phyloP scores from a whole-genome alignment of 129 eudicot genomes.

The Tagetes patula region DNA sequence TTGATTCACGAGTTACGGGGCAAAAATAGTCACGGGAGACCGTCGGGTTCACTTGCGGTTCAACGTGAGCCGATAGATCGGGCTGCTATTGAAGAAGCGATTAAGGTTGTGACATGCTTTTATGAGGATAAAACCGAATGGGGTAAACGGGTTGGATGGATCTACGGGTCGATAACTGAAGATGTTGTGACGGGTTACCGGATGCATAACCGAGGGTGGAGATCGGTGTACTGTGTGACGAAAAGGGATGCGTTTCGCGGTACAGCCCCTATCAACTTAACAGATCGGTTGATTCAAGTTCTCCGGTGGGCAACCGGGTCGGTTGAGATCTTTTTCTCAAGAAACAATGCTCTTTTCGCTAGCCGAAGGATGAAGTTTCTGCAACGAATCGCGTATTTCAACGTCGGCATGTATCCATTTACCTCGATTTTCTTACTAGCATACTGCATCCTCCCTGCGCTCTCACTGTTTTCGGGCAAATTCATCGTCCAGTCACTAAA shows the following conservation, averaged over 20 bases:
- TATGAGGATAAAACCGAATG: slow-evolving; percentile 58
- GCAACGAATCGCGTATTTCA: slow-evolving; percentile 51
- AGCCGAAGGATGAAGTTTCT: slow-evolving; percentile 45
- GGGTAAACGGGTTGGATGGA: slow-evolving; percentile 71
- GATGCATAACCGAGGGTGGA: slow-evolving; percentile 57
- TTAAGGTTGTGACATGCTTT: slow-evolving; percentile 48
- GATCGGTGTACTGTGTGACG: slow-evolving; percentile 49
- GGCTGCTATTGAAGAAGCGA: slow-evolving; percentile 49
- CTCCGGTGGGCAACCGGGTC: slow-evolving; percentile 62
- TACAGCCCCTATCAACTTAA: slow-evolving; percentile 52
- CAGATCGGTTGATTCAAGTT: slow-evolving; percentile 50
- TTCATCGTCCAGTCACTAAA: slow-evolving; percentile 20
- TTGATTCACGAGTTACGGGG: slow-evolving; percentile 32
- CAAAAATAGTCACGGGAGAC: slow-evolving; percentile 37
- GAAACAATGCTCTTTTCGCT: slow-evolving; percentile 48
- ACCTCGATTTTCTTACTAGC: slow-evolving; percentile 48
- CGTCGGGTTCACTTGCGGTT: slow-evolving; percentile 48
- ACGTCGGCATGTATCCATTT: slow-evolving; percentile 56
- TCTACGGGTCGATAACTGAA: slow-evolving; percentile 59
- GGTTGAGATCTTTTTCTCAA: slow-evolving; percentile 49
- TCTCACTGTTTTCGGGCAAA: slow-evolving; percentile 38
- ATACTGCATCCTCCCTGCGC: slow-evolving; percentile 54
- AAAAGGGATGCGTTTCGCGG: slow-evolving; percentile 58
- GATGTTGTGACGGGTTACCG: slow-evolving; percentile 57
- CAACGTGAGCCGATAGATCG: slow-evolving; percentile 51